Percentiles rank a stretch among this genome's conserved stretches.
These are phyloP conservation scores for Mollisiaceae sp. DNA, from an alignment of 2,329 filamentous ascomycete species.

Conservation along the genomic window DNA sequence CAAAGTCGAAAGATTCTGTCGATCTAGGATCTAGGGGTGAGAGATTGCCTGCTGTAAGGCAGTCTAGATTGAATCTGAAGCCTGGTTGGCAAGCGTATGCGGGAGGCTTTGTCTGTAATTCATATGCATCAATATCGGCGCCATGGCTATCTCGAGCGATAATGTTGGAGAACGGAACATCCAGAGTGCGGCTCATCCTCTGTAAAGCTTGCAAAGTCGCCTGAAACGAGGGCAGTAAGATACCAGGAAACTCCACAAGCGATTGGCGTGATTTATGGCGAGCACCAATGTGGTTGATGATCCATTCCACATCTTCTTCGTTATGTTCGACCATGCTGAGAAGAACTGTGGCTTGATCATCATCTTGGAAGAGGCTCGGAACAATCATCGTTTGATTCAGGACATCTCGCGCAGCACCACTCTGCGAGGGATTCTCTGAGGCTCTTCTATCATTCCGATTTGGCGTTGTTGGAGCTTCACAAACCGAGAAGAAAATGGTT, in stretches of 20 bases:
- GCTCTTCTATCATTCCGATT: slow-evolving; percentile 24
- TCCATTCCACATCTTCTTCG: slow-evolving; percentile 32
- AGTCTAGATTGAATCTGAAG: slow-evolving; percentile 55
- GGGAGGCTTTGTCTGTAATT: slow-evolving; percentile 47
- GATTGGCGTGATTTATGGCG: slow-evolving; percentile 31
- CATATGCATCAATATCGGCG: slow-evolving; percentile 13
- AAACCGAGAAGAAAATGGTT: slow-evolving; percentile 50
- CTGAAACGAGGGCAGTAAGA: slow-evolving; percentile 62
- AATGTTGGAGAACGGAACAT: slow-evolving; percentile 56
- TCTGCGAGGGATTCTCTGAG: slow-evolving; percentile 12
- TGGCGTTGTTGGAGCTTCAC: slow-evolving; percentile 33
- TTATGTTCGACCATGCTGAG: slow-evolving; percentile 40
- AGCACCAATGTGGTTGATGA: slow-evolving; percentile 25
- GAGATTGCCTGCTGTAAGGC: slow-evolving; percentile 28
- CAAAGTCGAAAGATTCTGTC: slow-evolving; percentile 39
- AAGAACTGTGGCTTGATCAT: slow-evolving; percentile 39
- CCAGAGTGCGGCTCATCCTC: slow-evolving; percentile 49
- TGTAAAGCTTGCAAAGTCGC: slow-evolving; percentile 63
- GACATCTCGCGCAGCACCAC: slow-evolving; percentile 21
- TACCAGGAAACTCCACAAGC: slow-evolving; percentile 66
- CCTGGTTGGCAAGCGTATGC: slow-evolving; percentile 53
- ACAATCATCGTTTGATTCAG: slow-evolving; percentile 24
- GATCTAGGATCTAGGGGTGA: slow-evolving; percentile 39
- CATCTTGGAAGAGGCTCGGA: slow-evolving; percentile 37
- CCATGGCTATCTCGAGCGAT: slow-evolving; percentile 44